phyloP scores from a whole-genome alignment of 169 alveolate genomes.

The Hammondia hammondi region DNA sequence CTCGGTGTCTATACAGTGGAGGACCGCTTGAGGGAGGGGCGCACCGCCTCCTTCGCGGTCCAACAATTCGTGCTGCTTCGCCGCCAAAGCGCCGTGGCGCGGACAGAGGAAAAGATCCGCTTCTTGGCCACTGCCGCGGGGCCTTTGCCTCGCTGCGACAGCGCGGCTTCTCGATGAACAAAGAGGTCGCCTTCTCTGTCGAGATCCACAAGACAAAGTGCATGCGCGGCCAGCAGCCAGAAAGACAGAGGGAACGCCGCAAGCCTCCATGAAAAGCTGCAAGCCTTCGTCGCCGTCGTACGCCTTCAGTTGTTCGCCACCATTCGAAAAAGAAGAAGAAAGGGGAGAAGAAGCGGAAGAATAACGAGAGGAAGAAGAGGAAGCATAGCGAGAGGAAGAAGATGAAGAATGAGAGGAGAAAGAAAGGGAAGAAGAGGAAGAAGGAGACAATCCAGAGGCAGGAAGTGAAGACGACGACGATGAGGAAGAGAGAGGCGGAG shows the following conservation, averaged over 20 bases:
- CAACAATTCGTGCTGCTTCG: not conserved
- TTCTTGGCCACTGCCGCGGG: not conserved
- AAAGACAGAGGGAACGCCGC: slow-evolving; percentile 8
- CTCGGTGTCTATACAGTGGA: not conserved
- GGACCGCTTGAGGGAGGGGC: not conserved
- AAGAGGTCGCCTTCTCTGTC: not conserved
- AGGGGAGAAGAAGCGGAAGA: not conserved
- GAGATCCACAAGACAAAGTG: not conserved
- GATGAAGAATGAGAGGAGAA: not conserved
- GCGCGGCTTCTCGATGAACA: not conserved
- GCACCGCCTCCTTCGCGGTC: not conserved
- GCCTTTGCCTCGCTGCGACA: not conserved
- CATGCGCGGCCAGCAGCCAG: slow-evolving; percentile 21
- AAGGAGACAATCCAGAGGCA: not conserved
- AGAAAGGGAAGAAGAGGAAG: not conserved
- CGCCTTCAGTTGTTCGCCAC: not conserved
- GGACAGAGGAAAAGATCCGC: not conserved
- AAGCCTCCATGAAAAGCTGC: slow-evolving; percentile 15
- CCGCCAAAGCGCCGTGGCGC: not conserved
- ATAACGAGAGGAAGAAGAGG: not conserved
- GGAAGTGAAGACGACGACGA: not conserved
- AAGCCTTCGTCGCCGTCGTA: slow-evolving; percentile 36
- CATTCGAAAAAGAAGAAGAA: not conserved
- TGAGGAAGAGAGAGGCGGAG: not conserved
- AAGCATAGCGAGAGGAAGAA: not conserved